Base-by-base conservation (phyloP, 2,329 filamentous ascomycete genomes). In the Fusarium nanum region DNA sequence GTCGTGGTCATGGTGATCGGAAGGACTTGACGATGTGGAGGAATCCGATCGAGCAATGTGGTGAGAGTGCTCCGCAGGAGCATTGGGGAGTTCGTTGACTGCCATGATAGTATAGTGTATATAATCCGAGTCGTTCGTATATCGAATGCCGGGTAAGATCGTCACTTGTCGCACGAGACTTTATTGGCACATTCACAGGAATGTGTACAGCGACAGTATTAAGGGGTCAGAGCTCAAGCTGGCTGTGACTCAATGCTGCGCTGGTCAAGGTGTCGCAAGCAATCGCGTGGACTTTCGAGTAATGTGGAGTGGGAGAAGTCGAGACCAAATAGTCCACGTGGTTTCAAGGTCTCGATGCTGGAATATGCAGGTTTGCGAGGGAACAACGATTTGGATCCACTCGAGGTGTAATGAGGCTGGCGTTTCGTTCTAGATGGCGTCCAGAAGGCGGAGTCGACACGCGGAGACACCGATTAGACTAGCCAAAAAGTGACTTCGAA, bases 41-140 rank as follows among this genome's bases (percentile, higher is more conserved):
- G 80, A 81, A 47, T 81, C 78, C 44, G 81, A 82, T 56, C 80
- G 79, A 47, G 78, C 78, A 52, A 82, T 81, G n/a, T 77, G 72
- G 56, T 77, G 76, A 50, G 66, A 66, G 45, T 77, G 77, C 58
- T 60, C 69, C 41, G 65, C 63, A 64, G 61, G 70, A 60, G 67
- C 62, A 28, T 73, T 73, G 27, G 68, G 73, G 16, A 55, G 45
- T 30, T 77, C 76, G 67, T 74, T 68, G 47, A 73, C 70, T 53
- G 73, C 64, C 73, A 75, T 75, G 41, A 20, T 58, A 27, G 11
- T 64, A 32, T 57, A 25, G 16, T 66, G 34, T 42, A 50, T 41
- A 25, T 32, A 30, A 34, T 42, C 20, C 8, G 28, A 47, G 23
- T 13, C 49, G 20, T 37, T 47, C 42, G 45, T 28, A 27, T 40